phyloP scores from a whole-genome alignment of 2,329 filamentous ascomycete species.

The Trichophyton schoenleinii region DNA sequence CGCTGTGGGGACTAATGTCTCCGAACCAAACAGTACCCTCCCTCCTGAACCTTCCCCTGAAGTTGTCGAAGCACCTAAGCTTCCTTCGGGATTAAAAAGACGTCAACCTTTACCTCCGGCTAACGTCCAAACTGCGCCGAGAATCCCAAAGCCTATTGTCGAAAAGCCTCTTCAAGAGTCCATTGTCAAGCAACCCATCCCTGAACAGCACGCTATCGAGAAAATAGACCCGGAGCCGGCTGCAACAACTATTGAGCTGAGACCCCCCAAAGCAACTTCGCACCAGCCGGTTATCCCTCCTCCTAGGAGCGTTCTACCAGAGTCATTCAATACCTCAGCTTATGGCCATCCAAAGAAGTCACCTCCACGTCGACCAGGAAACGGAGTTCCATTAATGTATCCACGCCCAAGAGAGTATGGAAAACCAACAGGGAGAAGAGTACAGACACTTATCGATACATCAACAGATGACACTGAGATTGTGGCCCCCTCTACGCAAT shows the following conservation, averaged over 20 bases:
- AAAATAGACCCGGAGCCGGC: background rate
- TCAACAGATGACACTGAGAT: background rate
- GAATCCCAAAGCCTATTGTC: background rate
- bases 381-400: background rate
- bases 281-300: background rate
- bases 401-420: background rate
- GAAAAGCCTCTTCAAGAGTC: background rate
- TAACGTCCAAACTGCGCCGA: background rate
- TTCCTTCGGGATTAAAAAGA: background rate
- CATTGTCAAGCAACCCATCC: too few species aligned
- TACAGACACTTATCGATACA: background rate
- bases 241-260: background rate
- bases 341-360: background rate
- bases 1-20: slow-evolving; percentile 5
- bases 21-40: slow-evolving; percentile 6
- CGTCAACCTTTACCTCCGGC: background rate
- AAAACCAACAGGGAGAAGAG: background rate
- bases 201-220: background rate
- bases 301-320: background rate
- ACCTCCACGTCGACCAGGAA: background rate
- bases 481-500: background rate
- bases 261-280: background rate
- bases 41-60: slow-evolving; percentile 7
- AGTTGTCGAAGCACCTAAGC: background rate
- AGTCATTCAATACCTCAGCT: background rate